Evolutionary conservation across 371 early-diverging fungal species (phyloP), one percentile per base, ranked within the genome.

Genomic region (Blakeslea trispora): DNA sequence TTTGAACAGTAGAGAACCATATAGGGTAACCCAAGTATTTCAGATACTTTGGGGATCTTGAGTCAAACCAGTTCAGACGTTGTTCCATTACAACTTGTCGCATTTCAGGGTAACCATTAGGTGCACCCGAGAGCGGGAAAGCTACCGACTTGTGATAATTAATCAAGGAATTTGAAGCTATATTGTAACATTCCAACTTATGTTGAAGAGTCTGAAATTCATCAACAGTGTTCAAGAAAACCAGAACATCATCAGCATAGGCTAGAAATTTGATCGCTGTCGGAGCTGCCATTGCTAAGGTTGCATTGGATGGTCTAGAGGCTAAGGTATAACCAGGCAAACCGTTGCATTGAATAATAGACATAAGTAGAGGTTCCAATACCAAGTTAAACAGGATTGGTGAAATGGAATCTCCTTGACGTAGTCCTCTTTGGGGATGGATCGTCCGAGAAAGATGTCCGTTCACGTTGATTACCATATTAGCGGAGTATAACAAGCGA

Each of bases 131-230:
- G 5, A 53, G 45, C 5, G 53, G 21, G 31, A 44, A 32, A 1
- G 53, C 53, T 17, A 23, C 32, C 17, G 53, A 43, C 13, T 53
- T 53, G 34, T 44, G 34, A 23, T 31, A 34, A 34, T 53, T 53
- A 1, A 34, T 17, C 5, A 6, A 11, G 9, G 53, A 31, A 32
- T 53, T 53, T 1, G 53, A 53, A 0, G 53, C 44, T 17, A 2
- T 18, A 17, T 4, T 22, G 9, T 51, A 40, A 2, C 10, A 2
- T 13, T 5, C 15, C 8, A 23, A 14, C 15, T 21, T 14, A 21
- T 23, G 4, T 5, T 45, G 18, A 2, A 45, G 23, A 14, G 22
- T 23, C 11, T 22, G 21, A 10, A 45, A 23, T 10, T 48, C 48
- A 8, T 22, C 15, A 15, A 19, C 24, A 2, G 15, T 6, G n/a